Conservation (phyloP, 805 yeast genomes). For the Komagataella kurtzmanii region DNA sequence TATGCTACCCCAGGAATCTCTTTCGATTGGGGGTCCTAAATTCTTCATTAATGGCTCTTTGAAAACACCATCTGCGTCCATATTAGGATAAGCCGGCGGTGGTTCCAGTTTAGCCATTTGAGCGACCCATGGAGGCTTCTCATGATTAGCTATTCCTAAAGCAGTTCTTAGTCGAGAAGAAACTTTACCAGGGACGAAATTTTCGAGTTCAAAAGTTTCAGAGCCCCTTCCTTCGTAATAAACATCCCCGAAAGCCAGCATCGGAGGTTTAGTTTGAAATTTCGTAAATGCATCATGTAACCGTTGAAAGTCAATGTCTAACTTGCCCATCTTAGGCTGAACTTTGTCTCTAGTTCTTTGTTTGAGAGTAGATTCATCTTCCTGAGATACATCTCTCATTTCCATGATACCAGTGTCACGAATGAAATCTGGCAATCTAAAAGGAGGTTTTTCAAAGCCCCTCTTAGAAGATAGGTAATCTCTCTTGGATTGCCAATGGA, state of each 20-base stretch:
- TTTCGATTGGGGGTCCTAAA: constrained; percentile 13
- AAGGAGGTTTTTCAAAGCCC: constrained; percentile 57
- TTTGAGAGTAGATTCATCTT: constrained; percentile 45
- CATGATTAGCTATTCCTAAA: constrained; percentile 44
- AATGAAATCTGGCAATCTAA: constrained; percentile 67
- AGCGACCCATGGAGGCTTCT: constrained; percentile 70
- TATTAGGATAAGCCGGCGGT: constrained; percentile 69
- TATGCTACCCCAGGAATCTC: constrained; percentile 17
- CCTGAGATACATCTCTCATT: constrained; percentile 54
- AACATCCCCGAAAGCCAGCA: constrained; percentile 61
- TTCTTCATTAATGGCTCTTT: constrained; percentile 1
- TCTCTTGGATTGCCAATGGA: constrained; percentile 71
- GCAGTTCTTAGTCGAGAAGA: constrained; percentile 55
- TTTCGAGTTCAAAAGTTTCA: constrained; percentile 22
- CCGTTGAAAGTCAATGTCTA: constrained; percentile 77
- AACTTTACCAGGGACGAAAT: constrained; percentile 53
- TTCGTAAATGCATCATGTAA: constrained; percentile 81
- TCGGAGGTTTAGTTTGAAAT: constrained; percentile 58
- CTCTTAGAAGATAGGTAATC: constrained; percentile 59
- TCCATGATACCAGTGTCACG: constrained; percentile 75
- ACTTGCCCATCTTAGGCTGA: constrained; percentile 76
- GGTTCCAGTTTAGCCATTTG: constrained; percentile 60
- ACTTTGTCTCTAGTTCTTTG: constrained; percentile 73
- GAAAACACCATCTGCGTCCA: constrained; percentile 29
- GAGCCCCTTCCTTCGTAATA: constrained; percentile 67